A percentile compares a stretch with the other conserved stretches of the same genome.
Conservation (phyloP, 2,329 filamentous ascomycete genomes). For the Pseudogymnoascus sp. region DNA sequence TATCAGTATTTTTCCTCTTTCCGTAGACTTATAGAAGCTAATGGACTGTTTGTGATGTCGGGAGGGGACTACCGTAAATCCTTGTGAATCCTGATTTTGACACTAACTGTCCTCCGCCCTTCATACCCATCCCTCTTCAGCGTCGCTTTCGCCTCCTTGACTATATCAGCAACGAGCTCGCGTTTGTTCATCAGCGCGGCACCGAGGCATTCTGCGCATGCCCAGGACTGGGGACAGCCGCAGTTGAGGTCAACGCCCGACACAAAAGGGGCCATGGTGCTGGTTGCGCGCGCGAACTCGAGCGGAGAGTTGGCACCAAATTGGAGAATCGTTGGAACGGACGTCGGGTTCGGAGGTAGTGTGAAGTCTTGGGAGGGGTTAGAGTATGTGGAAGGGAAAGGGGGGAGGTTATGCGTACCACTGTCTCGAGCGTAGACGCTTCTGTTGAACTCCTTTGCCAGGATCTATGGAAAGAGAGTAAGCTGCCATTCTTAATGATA, state of each 20-base stretch:
- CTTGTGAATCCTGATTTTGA: constrained; percentile 61
- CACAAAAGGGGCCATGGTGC: constrained; percentile 51
- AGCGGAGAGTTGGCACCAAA: constrained; percentile 54
- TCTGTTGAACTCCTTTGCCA: constrained; percentile 61
- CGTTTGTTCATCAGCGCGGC: constrained; percentile 60
- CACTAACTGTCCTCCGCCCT: constrained; percentile 46
- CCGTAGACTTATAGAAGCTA: neutral
- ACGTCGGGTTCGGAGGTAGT: constrained; percentile 41
- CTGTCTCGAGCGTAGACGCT: constrained; percentile 50
- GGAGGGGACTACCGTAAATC: constrained; percentile 42
- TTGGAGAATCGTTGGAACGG: constrained; percentile 56
- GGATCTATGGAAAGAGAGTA: constrained; percentile 32
- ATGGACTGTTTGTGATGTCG: neutral
- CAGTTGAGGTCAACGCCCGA: constrained; percentile 63
- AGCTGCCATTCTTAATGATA: neutral
- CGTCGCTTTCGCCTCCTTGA: constrained; percentile 45
- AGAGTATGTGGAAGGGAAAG: neutral
- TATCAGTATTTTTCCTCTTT: neutral
- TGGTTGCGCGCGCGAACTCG: constrained; percentile 54
- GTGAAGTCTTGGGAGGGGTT: constrained; percentile 47
- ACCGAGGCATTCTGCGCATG: constrained; percentile 57
- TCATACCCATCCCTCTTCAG: constrained; percentile 46
- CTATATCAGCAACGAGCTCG: constrained; percentile 57
- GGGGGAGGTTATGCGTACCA: constrained; percentile 33
- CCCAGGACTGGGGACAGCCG: constrained; percentile 66